Evolutionary conservation across 768 basidiomycete species (phyloP).

Genomic region (Vararia minispora): DNA sequence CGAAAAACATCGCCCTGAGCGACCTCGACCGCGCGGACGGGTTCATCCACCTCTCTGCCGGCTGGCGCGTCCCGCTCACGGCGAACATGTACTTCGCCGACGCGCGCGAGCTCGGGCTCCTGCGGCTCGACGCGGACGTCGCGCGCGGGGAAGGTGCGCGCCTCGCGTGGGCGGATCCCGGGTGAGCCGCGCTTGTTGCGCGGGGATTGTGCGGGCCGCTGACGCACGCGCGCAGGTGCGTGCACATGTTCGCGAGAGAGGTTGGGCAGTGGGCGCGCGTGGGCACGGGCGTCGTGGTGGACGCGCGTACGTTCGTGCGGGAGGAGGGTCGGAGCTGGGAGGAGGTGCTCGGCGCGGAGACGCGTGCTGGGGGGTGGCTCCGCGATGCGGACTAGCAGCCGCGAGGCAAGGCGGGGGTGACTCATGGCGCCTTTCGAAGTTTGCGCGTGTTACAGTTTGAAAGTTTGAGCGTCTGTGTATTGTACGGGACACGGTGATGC

Average conservation of each 20-base stretch:
- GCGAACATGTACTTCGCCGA: constrained; percentile 27
- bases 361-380: no score
- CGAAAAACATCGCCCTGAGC: constrained; percentile 9
- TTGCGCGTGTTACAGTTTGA: no score
- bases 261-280: constrained; percentile 3
- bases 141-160: constrained; percentile 12
- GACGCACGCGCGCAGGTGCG: no score
- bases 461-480: no score
- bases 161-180: constrained; percentile 19
- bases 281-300: constrained; percentile 8
- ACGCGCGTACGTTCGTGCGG: not conserved
- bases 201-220: no score
- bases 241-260: constrained; percentile 11
- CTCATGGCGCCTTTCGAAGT: no score
- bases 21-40: constrained; percentile 26
- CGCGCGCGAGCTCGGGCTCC: constrained; percentile 17
- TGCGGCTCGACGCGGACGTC: constrained; percentile 16
- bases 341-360: not conserved
- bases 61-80: constrained; percentile 26
- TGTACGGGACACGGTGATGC: no score
- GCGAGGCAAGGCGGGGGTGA: no score
- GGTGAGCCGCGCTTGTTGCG: no score
- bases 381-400: no score
- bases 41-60: constrained; percentile 37
- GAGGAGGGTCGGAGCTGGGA: constrained; percentile 1